These are phyloP conservation scores for Cryptosporidium sp. DNA, from an alignment of 169 alveolate species.

Conservation along the genomic window DNA sequence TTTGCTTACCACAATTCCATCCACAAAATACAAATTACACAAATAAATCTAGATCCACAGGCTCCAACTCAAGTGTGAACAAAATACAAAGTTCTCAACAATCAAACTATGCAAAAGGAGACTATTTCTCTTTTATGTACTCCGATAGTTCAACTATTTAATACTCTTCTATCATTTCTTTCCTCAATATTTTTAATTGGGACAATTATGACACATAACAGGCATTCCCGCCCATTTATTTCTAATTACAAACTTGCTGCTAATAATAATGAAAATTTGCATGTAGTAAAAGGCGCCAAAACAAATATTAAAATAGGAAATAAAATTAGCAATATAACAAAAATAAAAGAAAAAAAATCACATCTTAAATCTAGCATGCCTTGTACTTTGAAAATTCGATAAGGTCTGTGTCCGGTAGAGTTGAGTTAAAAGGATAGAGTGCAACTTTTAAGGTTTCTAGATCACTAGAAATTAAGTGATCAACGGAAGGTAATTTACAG, in stretches of 20 bases:
- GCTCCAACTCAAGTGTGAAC: not conserved
- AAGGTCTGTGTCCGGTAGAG: conserved; percentile 19
- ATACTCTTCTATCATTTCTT: not conserved
- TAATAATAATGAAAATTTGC: not conserved
- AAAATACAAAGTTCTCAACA: not conserved
- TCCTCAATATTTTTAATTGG: not conserved
- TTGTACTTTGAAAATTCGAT: conserved; percentile 50
- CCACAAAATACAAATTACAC: not conserved
- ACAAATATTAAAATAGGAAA: not conserved
- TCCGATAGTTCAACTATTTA: not conserved
- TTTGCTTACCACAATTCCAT: not conserved
- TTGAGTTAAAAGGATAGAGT: conserved; percentile 44
- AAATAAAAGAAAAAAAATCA: not conserved
- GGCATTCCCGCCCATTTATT: not conserved
- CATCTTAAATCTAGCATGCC: not conserved
- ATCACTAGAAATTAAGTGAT: conserved; percentile 22
- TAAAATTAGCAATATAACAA: not conserved
- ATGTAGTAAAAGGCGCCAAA: not conserved
- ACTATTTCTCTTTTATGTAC: not conserved
- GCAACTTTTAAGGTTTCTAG: conserved; percentile 10
- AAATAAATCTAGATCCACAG: not conserved
- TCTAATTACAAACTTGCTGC: not conserved
- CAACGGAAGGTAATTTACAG: conserved; percentile 33
- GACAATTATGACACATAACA: not conserved
- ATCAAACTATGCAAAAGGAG: not conserved